Conservation (phyloP, 164 flowering plant genomes). For the Aristolochia californica region DNA sequence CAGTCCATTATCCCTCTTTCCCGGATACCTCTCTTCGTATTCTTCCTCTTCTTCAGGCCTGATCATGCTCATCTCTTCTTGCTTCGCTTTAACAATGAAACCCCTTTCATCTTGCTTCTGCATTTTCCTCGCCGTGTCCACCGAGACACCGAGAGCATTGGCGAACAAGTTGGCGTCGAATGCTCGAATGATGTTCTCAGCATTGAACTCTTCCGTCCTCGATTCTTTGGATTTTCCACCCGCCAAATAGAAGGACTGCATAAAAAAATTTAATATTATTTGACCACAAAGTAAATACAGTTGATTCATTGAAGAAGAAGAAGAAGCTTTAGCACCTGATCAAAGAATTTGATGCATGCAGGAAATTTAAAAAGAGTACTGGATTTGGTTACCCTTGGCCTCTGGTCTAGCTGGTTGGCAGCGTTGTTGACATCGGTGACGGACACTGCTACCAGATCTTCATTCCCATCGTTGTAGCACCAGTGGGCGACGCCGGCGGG, state of each 20-base stretch:
- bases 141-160: conserved; percentile 20
- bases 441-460: conserved; percentile 28
- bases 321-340: too few relatives aligned
- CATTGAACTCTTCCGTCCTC: conserved; percentile 5
- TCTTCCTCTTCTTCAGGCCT: conserved; percentile 20
- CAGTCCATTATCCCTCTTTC: conserved; percentile 18
- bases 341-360: too few relatives aligned
- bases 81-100: conserved; percentile 16
- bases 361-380: too few relatives aligned
- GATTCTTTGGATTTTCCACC: conserved; percentile 8
- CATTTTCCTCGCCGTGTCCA: conserved; percentile 15
- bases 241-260: conserved; percentile 30
- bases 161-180: conserved; percentile 25
- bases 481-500: conserved; percentile 56
- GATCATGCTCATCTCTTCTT: conserved; percentile 11
- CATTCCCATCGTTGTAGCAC: conserved; percentile 42
- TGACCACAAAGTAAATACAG: too few relatives aligned
- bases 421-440: conserved; percentile 37
- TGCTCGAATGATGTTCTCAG: conserved; percentile 22
- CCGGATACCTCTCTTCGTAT: too few relatives aligned
- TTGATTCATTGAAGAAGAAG: too few relatives aligned
- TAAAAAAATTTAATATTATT: too few relatives aligned
- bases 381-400: conserved; percentile 16
- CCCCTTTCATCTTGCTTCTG: conserved; percentile 19
- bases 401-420: conserved; percentile 53